Evolutionary conservation across 345 rosid genomes (phyloP), one percentile per base, ranked within the genome.

Genomic region (Ceriops decandra): DNA sequence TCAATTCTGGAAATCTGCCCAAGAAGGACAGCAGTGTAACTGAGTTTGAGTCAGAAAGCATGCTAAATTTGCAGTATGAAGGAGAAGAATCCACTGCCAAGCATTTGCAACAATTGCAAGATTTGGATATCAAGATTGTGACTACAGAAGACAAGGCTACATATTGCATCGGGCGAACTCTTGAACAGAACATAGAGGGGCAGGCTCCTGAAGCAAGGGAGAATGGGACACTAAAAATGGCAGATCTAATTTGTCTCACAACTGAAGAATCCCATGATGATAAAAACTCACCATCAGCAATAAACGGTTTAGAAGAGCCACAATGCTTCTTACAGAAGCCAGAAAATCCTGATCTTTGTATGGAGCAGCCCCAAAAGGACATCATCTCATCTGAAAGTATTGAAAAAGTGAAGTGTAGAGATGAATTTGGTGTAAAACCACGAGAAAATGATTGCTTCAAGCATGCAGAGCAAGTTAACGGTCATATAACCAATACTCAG

Each of bases 381-480:
- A 51, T 15, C 53, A 4, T n/a, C 4, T 6, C 53, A 15, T 16
- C 4, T 4, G 53, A 67, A 74, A 79, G 78, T 35, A 73, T 63
- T 38, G 79, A 35, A 26, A 22, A 60, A 9, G 62, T 35, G 62
- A 73, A 67, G 21, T 59, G 57, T 64, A 59, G 71, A 67, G 74
- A 67, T 64, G 81, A 71, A 51, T 67, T 19, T 7, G 75, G 42
- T 36, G 58, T 53, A 57, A 75, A 80, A 72, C 59, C 74, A 26
- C 85, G 79, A 22, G 66, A 61, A 13, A 52, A 60, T 20, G 32
- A 38, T 20, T 57, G 72, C 74, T 74, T 82, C 28, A 22, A 42
- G 63, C 75, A 63, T 21, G 42, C 53, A 6, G 86, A 73, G 68
- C 83, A 71, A 32, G 87, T 72, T 35, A 82, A 77, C 72, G 69